These are phyloP conservation scores for Pichia pseudocactophila DNA, from an alignment of 805 yeast genomes.

Conservation along the genomic window DNA sequence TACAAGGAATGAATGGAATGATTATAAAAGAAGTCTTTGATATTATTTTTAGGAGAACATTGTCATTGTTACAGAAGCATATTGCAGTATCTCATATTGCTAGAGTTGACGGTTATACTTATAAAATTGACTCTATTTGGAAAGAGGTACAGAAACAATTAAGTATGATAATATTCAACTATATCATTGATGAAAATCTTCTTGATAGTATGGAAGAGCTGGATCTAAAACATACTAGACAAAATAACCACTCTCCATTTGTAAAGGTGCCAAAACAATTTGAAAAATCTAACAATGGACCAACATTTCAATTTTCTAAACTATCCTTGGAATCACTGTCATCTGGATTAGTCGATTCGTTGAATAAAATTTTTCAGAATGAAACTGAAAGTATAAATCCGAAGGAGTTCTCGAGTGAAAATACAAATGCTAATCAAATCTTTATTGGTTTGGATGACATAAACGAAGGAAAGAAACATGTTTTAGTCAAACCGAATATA, in stretches of 20 bases:
- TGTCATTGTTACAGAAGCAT: constrained; percentile 62
- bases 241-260: constrained; percentile 17
- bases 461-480: constrained; percentile 44
- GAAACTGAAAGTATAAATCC: background rate
- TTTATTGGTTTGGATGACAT: constrained; percentile 52
- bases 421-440: constrained; percentile 25
- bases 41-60: constrained; percentile 53
- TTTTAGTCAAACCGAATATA: constrained; percentile 59
- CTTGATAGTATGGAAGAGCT: constrained; percentile 18
- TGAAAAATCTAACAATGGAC: constrained; percentile 12
- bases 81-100: constrained; percentile 55
- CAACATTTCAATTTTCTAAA: constrained; percentile 30
- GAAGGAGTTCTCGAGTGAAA: constrained; percentile 16
- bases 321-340: constrained; percentile 24
- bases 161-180: constrained; percentile 29
- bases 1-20: constrained; percentile 33
- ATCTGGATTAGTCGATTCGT: constrained; percentile 4
- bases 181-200: constrained; percentile 29
- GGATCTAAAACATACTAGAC: constrained; percentile 10
- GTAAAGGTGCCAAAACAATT: constrained; percentile 18
- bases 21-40: constrained; percentile 65
- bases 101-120: constrained; percentile 18
- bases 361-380: constrained; percentile 10
- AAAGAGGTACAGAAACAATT: constrained; percentile 34
- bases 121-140: constrained; percentile 33